A percentile compares a stretch with the other conserved stretches of the same genome.
These are phyloP conservation scores for Aschersonia sp. DNA, from an alignment of 2,329 filamentous ascomycete genomes.

Conservation along the genomic window DNA sequence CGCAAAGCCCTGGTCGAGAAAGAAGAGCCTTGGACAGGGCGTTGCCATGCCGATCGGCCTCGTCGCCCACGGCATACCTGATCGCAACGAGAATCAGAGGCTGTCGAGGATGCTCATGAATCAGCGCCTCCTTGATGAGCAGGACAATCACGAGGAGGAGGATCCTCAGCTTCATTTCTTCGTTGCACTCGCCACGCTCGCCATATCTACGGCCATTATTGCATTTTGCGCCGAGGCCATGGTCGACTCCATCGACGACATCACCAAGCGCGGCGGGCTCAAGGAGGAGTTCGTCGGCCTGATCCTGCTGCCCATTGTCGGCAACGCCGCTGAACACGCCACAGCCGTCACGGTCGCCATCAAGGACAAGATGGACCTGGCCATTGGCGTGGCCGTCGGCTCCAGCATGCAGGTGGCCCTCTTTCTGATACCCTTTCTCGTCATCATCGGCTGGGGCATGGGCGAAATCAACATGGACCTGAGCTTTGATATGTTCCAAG, in stretches of 20 bases:
- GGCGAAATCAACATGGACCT: constrained; percentile 60
- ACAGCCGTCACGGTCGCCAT: constrained; percentile 67
- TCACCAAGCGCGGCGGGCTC: constrained; percentile 44
- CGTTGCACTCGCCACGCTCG: constrained; percentile 59
- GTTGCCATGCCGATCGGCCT: constrained; percentile 24
- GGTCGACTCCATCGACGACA: constrained; percentile 56
- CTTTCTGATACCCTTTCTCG: constrained; percentile 63
- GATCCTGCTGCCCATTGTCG: constrained; percentile 70
- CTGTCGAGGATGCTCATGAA: constrained; percentile 30
- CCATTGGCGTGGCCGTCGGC: constrained; percentile 67
- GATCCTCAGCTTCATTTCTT: constrained; percentile 58
- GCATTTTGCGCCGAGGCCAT: constrained; percentile 72
- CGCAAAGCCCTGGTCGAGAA: constrained; percentile 31
- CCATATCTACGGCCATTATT: constrained; percentile 61
- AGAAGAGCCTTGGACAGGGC: constrained; percentile 20
- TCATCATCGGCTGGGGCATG: constrained; percentile 69
- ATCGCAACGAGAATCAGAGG: constrained; percentile 24
- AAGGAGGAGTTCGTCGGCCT: constrained; percentile 66
- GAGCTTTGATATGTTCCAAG: constrained; percentile 79
- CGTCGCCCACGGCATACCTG: constrained; percentile 18
- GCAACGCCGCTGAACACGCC: constrained; percentile 70
- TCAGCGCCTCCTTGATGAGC: constrained; percentile 17
- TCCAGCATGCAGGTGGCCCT: constrained; percentile 71
- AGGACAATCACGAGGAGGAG: constrained; percentile 57
- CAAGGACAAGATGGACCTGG: constrained; percentile 77